A percentile compares a stretch with the other conserved stretches of the same genome.
Conservation (phyloP, 1,284 basidiomycete genomes). For the Puccinia coronata region DNA sequence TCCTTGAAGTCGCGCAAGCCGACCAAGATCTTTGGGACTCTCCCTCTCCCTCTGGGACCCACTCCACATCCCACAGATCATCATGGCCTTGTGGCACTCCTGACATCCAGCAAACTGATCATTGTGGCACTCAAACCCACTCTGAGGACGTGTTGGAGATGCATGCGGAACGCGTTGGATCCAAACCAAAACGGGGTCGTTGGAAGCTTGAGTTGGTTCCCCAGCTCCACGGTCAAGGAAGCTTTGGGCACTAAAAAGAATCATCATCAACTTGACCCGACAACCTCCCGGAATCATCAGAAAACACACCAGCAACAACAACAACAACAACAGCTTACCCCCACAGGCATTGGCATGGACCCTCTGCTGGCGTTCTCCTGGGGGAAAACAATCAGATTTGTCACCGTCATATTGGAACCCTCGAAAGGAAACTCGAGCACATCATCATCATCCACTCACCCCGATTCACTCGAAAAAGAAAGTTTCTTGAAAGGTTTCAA, state of each 20-base stretch:
- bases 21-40: constrained; percentile 74
- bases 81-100: constrained; percentile 80
- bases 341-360: constrained; percentile 23
- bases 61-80: constrained; percentile 74
- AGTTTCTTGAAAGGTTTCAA: constrained; percentile 43
- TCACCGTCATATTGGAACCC: constrained; percentile 37
- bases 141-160: constrained; percentile 89
- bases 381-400: constrained; percentile 39
- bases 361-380: constrained; percentile 43
- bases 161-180: constrained; percentile 54
- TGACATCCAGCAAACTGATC: constrained; percentile 87
- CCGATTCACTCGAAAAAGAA: constrained; percentile 19
- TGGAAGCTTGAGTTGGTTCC: constrained; percentile 48
- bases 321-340: too few relatives aligned
- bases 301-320: too few relatives aligned
- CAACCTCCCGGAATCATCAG: background rate
- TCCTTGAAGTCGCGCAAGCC: constrained; percentile 39
- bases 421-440: background rate
- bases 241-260: background rate
- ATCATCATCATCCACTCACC: background rate
- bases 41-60: constrained; percentile 79
- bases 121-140: constrained; percentile 88
- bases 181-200: constrained; percentile 18
- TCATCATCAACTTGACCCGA: background rate
- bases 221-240: constrained; percentile 33